phyloP scores from a whole-genome alignment of 352 stramenopile species.

The Globisporangium alternatum region DNA sequence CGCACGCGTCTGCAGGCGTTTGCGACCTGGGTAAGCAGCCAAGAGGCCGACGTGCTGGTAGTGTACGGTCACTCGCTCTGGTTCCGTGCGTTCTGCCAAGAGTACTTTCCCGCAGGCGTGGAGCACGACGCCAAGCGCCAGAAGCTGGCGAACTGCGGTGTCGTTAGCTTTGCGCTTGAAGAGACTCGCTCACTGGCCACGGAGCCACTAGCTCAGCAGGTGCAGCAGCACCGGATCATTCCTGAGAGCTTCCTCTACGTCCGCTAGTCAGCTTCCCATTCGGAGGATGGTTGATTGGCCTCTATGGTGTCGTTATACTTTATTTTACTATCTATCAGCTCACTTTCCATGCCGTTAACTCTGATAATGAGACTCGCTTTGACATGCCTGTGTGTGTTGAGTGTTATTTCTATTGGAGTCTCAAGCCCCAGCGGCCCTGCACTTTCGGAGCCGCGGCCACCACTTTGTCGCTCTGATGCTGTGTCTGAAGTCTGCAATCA shows the following conservation, averaged over 20 bases:
- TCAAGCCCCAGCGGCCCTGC: slow-evolving; percentile 1
- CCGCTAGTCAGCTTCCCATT: slow-evolving; percentile 1
- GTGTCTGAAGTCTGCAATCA: slow-evolving; percentile 8
- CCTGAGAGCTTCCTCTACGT: slow-evolving; percentile 35
- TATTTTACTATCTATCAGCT: slow-evolving; percentile 1
- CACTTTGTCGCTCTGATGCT: slow-evolving; percentile 10
- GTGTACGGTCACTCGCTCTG: slow-evolving; percentile 87
- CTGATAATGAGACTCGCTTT: background rate
- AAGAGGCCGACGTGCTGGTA: slow-evolving; percentile 58
- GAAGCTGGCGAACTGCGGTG: slow-evolving; percentile 79
- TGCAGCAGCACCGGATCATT: slow-evolving; percentile 31
- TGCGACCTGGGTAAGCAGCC: slow-evolving; percentile 59
- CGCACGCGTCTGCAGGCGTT: slow-evolving; percentile 62
- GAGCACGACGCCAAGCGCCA: slow-evolving; percentile 43
- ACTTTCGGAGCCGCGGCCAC: slow-evolving; percentile 9
- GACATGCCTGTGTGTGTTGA: background rate
- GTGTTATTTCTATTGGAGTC: background rate
- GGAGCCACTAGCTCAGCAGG: background rate
- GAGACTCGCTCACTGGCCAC: slow-evolving; percentile 14
- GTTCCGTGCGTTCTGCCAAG: slow-evolving; percentile 80
- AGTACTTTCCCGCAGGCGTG: slow-evolving; percentile 55
- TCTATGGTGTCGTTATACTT: background rate
- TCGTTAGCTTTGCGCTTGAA: slow-evolving; percentile 73
- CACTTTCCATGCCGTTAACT: background rate
- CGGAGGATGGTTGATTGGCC: background rate